Evolutionary conservation across 768 basidiomycete genomes (phyloP), one percentile per base, ranked within the genome.

Genomic region (Russula olivacea): DNA sequence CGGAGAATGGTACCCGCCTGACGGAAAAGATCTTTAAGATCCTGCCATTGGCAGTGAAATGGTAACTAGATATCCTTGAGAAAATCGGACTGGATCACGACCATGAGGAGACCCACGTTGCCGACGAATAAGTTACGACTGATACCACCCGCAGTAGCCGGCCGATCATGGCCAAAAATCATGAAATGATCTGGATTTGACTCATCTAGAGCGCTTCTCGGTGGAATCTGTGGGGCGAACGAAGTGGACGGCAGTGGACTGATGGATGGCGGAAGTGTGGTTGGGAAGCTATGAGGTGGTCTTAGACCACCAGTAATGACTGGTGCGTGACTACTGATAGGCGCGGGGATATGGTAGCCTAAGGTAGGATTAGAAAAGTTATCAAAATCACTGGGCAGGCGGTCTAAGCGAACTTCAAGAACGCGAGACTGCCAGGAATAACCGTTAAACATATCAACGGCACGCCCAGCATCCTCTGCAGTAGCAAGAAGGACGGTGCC

Each of bases 41-140:
- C 96, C 74, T 98, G 96, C 96, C 96, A 99, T 76, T 94, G 93
- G 68, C 88, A 89, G 69, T 94, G 93, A 75, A 93, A 94, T 0
- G 93, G 93, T 17, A 95, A 82, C 91, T 93, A 63, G 15, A 52
- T 54, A 65, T 54, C 36, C 63, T 60, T 64, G 63, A 67, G 57
- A 57, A 66, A 58, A 55, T 56, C 38, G 50, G 48, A 65, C 56
- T 64, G 58, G 45, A 60, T 59, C 45, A 58, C 63, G 59, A 59
- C 64, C 63, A 58, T 64, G 49, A 52, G 58, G 61, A 56, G 52
- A 82, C 88, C 72, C 71, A 93, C 91, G 74, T 96, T 96, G 59
- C 91, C 92, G 38, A 96, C 89, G 70, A 95, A 93, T 19, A 96
- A 77, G 70, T 83, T 89, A 50, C 87, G 77, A 59, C 79, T 77